A percentile compares a stretch with the other conserved stretches of the same genome.
Conservation (phyloP, 2,329 filamentous ascomycete genomes). For the Hypoxylon sp. region DNA sequence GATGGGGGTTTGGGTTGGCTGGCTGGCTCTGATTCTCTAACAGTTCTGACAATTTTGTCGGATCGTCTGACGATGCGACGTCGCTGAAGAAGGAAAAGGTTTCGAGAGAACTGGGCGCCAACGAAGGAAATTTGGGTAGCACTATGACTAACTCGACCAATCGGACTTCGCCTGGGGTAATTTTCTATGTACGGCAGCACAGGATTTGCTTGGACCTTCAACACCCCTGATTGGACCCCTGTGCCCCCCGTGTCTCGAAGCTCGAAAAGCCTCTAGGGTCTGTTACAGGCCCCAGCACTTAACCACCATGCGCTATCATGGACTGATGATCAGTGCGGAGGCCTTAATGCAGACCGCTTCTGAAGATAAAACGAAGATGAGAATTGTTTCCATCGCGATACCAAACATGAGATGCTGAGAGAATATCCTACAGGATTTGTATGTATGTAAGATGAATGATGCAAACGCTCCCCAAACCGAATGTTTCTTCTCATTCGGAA, state of each 20-base stretch:
- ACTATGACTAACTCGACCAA: slow-evolving; percentile 32
- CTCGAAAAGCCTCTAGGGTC: slow-evolving; percentile 16
- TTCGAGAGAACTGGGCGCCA: slow-evolving; percentile 36
- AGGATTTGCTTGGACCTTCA: slow-evolving; percentile 3
- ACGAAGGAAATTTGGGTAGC: slow-evolving; percentile 39
- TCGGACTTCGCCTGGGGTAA: slow-evolving; percentile 9
- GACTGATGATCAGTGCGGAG: too few species aligned
- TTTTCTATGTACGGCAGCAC: slow-evolving; percentile 1
- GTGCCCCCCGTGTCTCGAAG: slow-evolving; percentile 19
- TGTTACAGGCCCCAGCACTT: slow-evolving; percentile 25
- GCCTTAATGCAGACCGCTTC: too few species aligned
- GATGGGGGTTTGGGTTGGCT: too few species aligned
- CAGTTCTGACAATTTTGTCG: slow-evolving; percentile 46
- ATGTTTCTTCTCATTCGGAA: too few species aligned
- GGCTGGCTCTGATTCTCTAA: not conserved
- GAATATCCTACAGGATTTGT: too few species aligned
- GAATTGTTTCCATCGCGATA: too few species aligned
- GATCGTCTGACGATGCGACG: slow-evolving; percentile 53
- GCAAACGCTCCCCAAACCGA: too few species aligned
- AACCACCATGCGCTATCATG: slow-evolving; percentile 21
- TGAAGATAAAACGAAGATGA: too few species aligned
- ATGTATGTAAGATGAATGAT: too few species aligned
- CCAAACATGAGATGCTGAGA: too few species aligned
- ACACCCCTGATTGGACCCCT: slow-evolving; percentile 26
- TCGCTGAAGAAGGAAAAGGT: slow-evolving; percentile 41